Conservation (phyloP, 306 rosid species). For the Cicer cuneatum region DNA sequence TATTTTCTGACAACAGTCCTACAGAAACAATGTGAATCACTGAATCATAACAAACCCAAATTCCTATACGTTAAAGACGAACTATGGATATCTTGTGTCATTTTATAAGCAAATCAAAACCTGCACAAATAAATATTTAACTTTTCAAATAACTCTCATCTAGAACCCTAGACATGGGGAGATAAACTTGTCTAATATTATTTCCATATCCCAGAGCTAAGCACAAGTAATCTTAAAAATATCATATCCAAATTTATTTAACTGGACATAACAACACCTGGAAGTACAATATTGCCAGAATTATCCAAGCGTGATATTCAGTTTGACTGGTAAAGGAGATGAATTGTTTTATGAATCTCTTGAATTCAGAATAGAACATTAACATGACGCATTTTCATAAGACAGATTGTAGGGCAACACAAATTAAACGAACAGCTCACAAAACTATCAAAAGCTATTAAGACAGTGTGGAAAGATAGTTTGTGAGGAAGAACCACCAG, state of each 20-base stretch:
- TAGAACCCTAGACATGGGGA: neutral
- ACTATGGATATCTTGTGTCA: neutral
- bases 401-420: constrained; percentile 26
- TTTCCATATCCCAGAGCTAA: constrained; percentile 14
- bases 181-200: constrained; percentile 10
- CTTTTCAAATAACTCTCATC: no score
- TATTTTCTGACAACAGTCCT: constrained; percentile 21
- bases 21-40: constrained; percentile 16
- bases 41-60: constrained; percentile 8
- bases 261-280: neutral
- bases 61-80: neutral
- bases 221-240: neutral
- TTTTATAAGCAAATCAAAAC: neutral
- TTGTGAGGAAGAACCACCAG: neutral
- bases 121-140: no score
- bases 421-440: constrained; percentile 26
- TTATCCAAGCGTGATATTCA: constrained; percentile 12
- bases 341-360: neutral
- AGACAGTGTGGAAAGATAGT: neutral
- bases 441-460: neutral
- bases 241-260: neutral
- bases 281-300: constrained; percentile 1
- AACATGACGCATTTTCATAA: neutral
- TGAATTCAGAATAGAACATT: constrained; percentile 4
- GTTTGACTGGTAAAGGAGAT: constrained; percentile 8